phyloP scores from a whole-genome alignment of 352 stramenopile genomes.

The Pythium rishiriense region DNA sequence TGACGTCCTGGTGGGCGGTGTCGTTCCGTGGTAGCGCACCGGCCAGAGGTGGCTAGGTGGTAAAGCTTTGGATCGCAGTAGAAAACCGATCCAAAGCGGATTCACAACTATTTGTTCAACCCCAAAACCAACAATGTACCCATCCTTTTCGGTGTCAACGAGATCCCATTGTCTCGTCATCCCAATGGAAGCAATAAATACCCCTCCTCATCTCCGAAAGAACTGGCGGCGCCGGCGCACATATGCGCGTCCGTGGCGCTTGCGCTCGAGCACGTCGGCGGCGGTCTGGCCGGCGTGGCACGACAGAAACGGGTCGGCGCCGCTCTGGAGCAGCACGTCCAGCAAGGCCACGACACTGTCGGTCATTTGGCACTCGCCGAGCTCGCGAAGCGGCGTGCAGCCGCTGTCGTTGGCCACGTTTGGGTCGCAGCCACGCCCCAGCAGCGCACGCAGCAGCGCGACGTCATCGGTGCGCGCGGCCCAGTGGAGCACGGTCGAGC shows the following conservation, averaged over 20 bases:
- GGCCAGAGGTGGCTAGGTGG: too few species aligned
- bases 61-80: too few species aligned
- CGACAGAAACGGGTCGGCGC: conserved; percentile 10
- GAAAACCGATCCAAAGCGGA: too few species aligned
- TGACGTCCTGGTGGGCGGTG: too few species aligned
- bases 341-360: not conserved
- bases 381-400: conserved; percentile 3
- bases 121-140: too few species aligned
- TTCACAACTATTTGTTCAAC: too few species aligned
- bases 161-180: too few species aligned
- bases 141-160: too few species aligned
- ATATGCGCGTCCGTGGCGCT: not conserved
- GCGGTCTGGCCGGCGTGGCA: not conserved
- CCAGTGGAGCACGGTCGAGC: conserved; percentile 5
- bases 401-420: not conserved
- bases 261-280: not conserved
- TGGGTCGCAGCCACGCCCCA: conserved; percentile 3
- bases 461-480: conserved; percentile 5
- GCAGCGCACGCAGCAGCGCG: not conserved
- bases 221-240: not conserved
- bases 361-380: conserved; percentile 1
- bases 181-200: too few species aligned
- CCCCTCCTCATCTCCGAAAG: not conserved
- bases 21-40: too few species aligned
- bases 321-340: conserved; percentile 12